Evolutionary conservation across 225 moss, liverwort and hornwort genomes (phyloP), one percentile per base, ranked within the genome.

Genomic region (Anthoceros angustus): DNA sequence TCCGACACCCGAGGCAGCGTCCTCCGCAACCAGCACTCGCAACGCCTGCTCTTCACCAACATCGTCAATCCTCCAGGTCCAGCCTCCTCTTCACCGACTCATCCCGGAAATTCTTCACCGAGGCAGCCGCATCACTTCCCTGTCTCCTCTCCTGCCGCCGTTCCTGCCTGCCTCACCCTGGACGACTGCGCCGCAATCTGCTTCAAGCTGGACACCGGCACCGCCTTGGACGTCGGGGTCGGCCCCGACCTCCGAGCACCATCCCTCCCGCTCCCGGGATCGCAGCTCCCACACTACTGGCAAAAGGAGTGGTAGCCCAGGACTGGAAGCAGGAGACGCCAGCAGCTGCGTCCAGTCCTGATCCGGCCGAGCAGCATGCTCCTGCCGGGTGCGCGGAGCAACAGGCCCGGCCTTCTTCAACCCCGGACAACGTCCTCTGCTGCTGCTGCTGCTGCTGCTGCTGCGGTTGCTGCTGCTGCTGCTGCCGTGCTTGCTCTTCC

Each of bases 331-430:
- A 25, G 71, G 32, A 69, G 86, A 84, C 39, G 86, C 80, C 74
- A 89, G 71, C 48, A 89, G 80, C 50, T 89, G 82, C 66, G 89
- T 76, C 89, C 89, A 89, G 68, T 89, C 89, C 80, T 80, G 26
- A 74, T 78, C 49, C 49, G 15, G 49, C 49, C 49, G 49, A 20
- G 14, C 49, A 50, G 49, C 20, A 50, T 4, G 8, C 49, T 50
- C 49, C 15, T 5, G 49, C 5, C 49, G 49, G 49, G 49, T 68
- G 41, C 42, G 63, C 15, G 61, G n/a, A 62, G 24, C 71, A 71
- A 48, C 72, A 62, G 75, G 82, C 39, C 16, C 66, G 38, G 38
- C 72, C 61, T 63, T 71, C 20, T 75, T 75, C 41, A 73, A 11
- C 62, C 76, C 76, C 83, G 23, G 72, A 64, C 63, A 67, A 63